These are phyloP conservation scores for Aspergillus sp. DNA, from an alignment of 2,329 filamentous ascomycete genomes.

Conservation along the genomic window DNA sequence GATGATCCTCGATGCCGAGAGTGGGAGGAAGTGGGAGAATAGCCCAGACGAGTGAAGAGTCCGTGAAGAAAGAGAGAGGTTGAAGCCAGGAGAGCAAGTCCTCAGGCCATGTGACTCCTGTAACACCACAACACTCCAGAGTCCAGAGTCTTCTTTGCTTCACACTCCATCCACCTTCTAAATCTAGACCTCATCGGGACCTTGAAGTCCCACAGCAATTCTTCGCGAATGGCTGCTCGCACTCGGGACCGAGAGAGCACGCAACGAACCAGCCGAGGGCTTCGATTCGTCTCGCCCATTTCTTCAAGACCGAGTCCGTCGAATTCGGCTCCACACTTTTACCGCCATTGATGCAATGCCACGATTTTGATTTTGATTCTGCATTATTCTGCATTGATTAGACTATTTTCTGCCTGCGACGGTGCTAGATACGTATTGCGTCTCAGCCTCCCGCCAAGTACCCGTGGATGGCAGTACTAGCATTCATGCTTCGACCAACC, in stretches of 20 bases:
- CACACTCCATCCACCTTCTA: neutral
- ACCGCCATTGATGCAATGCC: neutral
- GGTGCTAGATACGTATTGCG: neutral
- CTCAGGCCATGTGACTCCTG: neutral
- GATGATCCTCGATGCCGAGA: neutral
- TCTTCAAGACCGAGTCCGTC: neutral
- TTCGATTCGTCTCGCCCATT: neutral
- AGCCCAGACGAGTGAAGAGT: neutral
- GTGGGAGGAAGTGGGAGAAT: neutral
- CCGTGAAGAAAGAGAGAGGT: neutral
- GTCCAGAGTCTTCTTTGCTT: no score
- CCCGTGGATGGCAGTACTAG: neutral
- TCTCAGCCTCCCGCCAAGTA: neutral
- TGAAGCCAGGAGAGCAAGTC: neutral
- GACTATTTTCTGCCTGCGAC: neutral
- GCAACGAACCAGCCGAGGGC: neutral
- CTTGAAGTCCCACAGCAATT: no score
- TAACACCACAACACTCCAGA: no score
- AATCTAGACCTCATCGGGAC: no score
- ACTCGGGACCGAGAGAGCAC: neutral
- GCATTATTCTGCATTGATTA: no score
- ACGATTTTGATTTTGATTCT: neutral
- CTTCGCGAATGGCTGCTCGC: neutral
- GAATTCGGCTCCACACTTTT: neutral
- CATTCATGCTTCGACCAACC: neutral